Evolutionary conservation across 2,329 filamentous ascomycete species (phyloP).

Genomic region (Fusarium pseudocircinatum): DNA sequence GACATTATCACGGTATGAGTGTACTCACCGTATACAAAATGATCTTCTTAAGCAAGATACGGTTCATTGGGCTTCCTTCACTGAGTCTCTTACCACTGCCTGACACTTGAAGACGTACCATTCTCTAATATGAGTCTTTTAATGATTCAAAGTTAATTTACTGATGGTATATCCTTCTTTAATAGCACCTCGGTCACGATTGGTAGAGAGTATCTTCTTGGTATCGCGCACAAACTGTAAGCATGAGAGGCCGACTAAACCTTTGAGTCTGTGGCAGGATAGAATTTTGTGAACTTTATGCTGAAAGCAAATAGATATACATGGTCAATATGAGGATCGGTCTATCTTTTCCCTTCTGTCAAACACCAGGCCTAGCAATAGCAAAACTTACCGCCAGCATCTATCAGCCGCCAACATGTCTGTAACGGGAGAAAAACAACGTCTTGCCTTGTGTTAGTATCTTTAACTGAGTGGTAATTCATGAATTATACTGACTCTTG

Average conservation of each 20-base stretch:
- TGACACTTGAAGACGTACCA: background rate
- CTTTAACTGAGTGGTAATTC: too few relatives aligned
- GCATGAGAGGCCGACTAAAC: background rate
- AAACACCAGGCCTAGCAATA: background rate
- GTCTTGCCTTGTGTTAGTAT: background rate
- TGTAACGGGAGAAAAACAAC: background rate
- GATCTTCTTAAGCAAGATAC: background rate
- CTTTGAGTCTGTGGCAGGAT: background rate
- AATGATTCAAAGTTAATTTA: background rate
- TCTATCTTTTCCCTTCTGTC: background rate
- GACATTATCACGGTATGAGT: background rate
- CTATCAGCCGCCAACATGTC: background rate
- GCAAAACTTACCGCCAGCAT: background rate
- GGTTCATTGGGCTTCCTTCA: background rate
- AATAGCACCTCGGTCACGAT: background rate
- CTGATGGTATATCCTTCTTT: background rate
- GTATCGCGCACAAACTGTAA: background rate
- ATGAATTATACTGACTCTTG: background rate
- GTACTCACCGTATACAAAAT: background rate
- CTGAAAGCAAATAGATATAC: background rate
- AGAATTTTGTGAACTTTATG: background rate
- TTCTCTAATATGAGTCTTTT: background rate
- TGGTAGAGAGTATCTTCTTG: background rate
- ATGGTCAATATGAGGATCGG: background rate
- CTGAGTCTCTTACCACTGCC: background rate